These are phyloP conservation scores for Pleomassaria siparia DNA, from an alignment of 2,329 filamentous ascomycete species.

Conservation along the genomic window DNA sequence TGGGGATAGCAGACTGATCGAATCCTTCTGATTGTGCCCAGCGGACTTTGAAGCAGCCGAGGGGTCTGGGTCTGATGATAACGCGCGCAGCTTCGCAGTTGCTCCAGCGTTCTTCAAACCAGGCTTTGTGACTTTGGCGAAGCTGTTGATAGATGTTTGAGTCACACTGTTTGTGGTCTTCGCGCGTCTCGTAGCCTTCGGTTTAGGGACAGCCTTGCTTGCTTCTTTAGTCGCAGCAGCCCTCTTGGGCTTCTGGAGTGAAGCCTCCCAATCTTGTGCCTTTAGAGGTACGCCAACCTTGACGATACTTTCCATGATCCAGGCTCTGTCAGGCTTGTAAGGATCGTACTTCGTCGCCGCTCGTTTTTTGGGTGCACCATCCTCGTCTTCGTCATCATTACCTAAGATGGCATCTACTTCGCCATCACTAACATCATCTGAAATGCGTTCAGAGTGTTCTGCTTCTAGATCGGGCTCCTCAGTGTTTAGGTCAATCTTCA, in stretches of 20 bases:
- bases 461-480: constrained; percentile 74
- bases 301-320: constrained; percentile 68
- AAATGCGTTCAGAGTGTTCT: constrained; percentile 19
- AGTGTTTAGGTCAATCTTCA: constrained; percentile 72
- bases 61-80: constrained; percentile 1
- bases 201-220: constrained; percentile 20
- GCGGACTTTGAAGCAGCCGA: constrained; percentile 4
- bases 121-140: constrained; percentile 41
- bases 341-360: constrained; percentile 62
- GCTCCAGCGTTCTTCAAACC: constrained; percentile 21
- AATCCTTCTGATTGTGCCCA: constrained; percentile 4
- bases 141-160: constrained; percentile 30
- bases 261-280: constrained; percentile 65
- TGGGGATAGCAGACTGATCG: constrained; percentile 34
- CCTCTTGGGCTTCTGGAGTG: constrained; percentile 22
- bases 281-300: constrained; percentile 65
- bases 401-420: constrained; percentile 19
- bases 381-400: constrained; percentile 33
- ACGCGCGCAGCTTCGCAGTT: constrained; percentile 22
- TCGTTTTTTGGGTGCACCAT: constrained; percentile 47
- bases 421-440: constrained; percentile 30
- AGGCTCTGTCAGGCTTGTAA: constrained; percentile 63
- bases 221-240: constrained; percentile 23
- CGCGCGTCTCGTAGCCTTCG: constrained; percentile 22
- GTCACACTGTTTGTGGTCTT: constrained; percentile 21